These are phyloP conservation scores for Barnettozyma sp. DNA, from an alignment of 805 yeast species.

Conservation along the genomic window DNA sequence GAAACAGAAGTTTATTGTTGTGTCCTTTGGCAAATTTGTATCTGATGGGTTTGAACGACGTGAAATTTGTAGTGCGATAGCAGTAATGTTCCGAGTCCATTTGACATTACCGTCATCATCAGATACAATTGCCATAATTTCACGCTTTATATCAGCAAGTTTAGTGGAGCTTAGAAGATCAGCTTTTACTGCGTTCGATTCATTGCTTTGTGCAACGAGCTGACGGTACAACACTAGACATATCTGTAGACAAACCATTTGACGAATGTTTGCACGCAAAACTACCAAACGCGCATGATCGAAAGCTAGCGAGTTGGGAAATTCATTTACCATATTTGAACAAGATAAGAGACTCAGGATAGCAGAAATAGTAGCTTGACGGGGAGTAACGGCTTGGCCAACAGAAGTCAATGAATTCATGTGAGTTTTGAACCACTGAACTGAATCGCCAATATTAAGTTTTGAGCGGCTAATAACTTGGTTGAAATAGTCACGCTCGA, in stretches of 20 bases:
- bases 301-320: slow-evolving; percentile 77
- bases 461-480: slow-evolving; percentile 50
- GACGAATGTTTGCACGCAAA: slow-evolving; percentile 79
- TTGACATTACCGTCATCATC: slow-evolving; percentile 83
- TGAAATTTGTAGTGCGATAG: slow-evolving; percentile 63
- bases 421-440: slow-evolving; percentile 21
- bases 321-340: slow-evolving; percentile 72
- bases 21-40: slow-evolving; percentile 22
- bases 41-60: slow-evolving; percentile 30
- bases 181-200: slow-evolving; percentile 19
- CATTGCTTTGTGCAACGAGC: slow-evolving; percentile 34
- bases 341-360: slow-evolving; percentile 64
- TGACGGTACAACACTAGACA: slow-evolving; percentile 70
- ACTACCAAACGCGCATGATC: slow-evolving; percentile 76
- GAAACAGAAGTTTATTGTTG: slow-evolving; percentile 45
- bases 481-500: slow-evolving; percentile 78
- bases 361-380: slow-evolving; percentile 41
- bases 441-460: slow-evolving; percentile 24
- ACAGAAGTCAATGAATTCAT: slow-evolving; percentile 10
- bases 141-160: slow-evolving; percentile 50
- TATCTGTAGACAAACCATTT: slow-evolving; percentile 71
- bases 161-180: slow-evolving; percentile 30
- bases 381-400: slow-evolving; percentile 26
- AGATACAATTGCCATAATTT: slow-evolving; percentile 69
- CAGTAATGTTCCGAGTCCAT: slow-evolving; percentile 79